Evolutionary conservation across 108 stramenopile species (phyloP), one percentile per base, ranked within the genome.

Genomic region (Cyclostephanos tholiformis): DNA sequence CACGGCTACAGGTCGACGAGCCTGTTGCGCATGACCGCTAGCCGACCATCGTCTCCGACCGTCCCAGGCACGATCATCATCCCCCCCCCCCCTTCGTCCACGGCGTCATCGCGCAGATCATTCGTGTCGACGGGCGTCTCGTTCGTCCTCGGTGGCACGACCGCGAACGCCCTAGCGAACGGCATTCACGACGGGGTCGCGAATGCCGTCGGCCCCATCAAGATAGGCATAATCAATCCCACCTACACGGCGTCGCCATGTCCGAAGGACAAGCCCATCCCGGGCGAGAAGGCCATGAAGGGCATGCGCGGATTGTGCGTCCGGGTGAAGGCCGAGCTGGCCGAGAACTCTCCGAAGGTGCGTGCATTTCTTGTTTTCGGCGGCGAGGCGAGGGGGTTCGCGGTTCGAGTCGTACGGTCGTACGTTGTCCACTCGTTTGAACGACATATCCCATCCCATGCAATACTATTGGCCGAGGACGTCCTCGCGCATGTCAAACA

Each of bases 211-310:
- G 96, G 96, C 23, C 96, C 96, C 0, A 83, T 95, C 41, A 95
- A 94, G 69, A 88, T 97, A 29, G 67, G 84, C 22, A 80, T 97
- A 38, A 32, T 75, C 11, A 86, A 93, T 49, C 86, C 87, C 6
- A 72, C 71, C 20, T 97, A 97, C 74, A 71, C 72, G 5, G 90
- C 95, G 35, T 72, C 70, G 25, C 83, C 86, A 13, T 97, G 96
- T 77, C 96, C 96, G 12, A 85, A 76, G 44, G 81, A 85, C 56
- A 91, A 84, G 38, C 96, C 95, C 41, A 95, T 97, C 56, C 96
- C 96, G 2, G 96, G 96, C 58, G 91, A 97, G 75, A 95, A 94
- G 81, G 96, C 96, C 23, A 95, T 95, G 90, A 92, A 94, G 78
- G 96, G 96, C 11, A 92, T 97, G 87, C 78, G 87, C 41, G 93